Evolutionary conservation across 2,329 filamentous ascomycete species (phyloP).

Genomic region (Monilinia polystroma): DNA sequence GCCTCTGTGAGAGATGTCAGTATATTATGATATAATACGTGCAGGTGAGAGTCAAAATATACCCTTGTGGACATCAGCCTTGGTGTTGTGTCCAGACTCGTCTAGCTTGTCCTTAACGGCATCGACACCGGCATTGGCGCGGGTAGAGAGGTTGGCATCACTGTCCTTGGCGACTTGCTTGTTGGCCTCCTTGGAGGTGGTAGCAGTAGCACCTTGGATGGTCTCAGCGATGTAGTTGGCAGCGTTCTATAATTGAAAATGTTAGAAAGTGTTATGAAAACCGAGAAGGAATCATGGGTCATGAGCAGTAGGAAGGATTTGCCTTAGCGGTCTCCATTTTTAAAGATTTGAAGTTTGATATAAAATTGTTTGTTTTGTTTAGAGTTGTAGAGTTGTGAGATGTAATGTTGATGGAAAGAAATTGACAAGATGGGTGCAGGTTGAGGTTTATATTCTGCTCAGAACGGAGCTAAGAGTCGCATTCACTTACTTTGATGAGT

Average conservation of each 20-base stretch:
- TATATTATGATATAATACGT: background rate
- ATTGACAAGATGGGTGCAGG: background rate
- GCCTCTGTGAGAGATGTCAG: conserved; percentile 35
- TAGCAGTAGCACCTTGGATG: conserved; percentile 49
- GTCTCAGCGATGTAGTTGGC: conserved; percentile 58
- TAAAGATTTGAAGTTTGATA: conserved; percentile 28
- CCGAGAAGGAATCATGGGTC: background rate
- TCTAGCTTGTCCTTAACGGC: conserved; percentile 54
- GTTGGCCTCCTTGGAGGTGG: conserved; percentile 58
- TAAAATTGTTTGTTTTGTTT: conserved; percentile 27
- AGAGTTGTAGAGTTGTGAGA: conserved; percentile 27
- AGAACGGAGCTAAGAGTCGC: background rate
- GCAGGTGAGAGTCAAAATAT: conserved; percentile 18
- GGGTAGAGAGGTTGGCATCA: conserved; percentile 46
- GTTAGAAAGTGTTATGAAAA: conserved; percentile 19
- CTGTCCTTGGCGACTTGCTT: conserved; percentile 55
- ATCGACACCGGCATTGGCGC: conserved; percentile 52
- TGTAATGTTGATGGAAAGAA: conserved; percentile 25
- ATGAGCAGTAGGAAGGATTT: conserved; percentile 20
- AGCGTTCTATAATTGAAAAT: conserved; percentile 43
- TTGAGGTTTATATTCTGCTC: conserved; percentile 20
- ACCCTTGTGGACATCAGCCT: conserved; percentile 51
- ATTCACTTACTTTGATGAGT: background rate
- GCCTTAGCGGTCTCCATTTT: conserved; percentile 43
- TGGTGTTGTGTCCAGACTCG: conserved; percentile 50